Conservation (phyloP, 805 yeast species). For the Candida khao-thaluensis region DNA sequence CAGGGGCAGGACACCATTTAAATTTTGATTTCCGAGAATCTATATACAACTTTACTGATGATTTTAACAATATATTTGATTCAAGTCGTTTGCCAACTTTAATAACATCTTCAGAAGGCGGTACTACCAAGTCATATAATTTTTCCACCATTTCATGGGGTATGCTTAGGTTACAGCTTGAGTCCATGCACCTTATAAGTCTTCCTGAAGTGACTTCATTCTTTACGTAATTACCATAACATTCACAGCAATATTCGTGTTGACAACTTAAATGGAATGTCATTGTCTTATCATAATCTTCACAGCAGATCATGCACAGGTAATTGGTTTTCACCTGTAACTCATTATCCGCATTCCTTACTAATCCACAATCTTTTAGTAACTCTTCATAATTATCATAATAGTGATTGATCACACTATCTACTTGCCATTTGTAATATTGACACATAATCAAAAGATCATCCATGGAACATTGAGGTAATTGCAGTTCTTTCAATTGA, state of each 20-base stretch:
- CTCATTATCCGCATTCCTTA: conserved; percentile 9
- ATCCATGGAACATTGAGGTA: conserved; percentile 29
- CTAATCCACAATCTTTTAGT: conserved; percentile 29
- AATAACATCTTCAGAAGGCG: conserved; percentile 13
- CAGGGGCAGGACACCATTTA: conserved; percentile 85
- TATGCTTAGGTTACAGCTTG: conserved; percentile 47
- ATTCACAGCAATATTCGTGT: conserved; percentile 67
- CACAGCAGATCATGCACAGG: conserved; percentile 73
- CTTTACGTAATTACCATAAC: conserved; percentile 62
- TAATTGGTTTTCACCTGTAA: conserved; percentile 23
- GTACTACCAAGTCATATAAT: conserved; percentile 9
- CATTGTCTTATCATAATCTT: conserved; percentile 35
- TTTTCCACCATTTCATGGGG: conserved; percentile 39
- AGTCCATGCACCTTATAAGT: conserved; percentile 65
- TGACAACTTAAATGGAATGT: conserved; percentile 61
- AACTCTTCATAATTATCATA: conserved; percentile 30
- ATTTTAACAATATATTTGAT: conserved; percentile 34
- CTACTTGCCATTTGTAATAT: conserved; percentile 38
- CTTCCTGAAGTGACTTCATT: conserved; percentile 49
- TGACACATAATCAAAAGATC: conserved; percentile 38
- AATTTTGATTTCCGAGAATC: conserved; percentile 43
- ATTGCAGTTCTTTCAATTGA: conserved; percentile 21
- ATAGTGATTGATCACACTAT: conserved; percentile 36
- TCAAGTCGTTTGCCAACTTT: background rate
- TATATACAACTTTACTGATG: conserved; percentile 50